Base-by-base conservation (phyloP, 306 rosid genomes). In the Oxytropis ochrocephala region DNA sequence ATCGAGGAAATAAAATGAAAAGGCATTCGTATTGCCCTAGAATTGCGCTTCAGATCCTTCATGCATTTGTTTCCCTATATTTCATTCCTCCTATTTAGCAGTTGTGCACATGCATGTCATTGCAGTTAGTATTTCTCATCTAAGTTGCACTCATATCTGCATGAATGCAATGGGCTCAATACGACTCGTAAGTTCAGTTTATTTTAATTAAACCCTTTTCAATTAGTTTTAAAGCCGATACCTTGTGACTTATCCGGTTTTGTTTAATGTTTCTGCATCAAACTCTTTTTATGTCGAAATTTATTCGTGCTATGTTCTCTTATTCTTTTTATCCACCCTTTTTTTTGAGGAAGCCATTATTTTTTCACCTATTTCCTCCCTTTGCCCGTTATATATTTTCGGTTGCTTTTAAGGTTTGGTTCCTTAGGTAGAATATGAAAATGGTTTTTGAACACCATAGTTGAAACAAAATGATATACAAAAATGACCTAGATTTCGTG, bases 1-100 rank as follows among this genome's bases (percentile, higher is more conserved):
- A 83, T 84, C 84, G 73, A 76, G 80, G 67, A 75, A 75, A 79
- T 79, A 79, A 79, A 83, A 76, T 61, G 78, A 76, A 76, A 83
- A 76, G 75, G 71, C 70, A 75, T 79, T 79, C 79, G 17, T 71
- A 60, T 75, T 75, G 69, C 72, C 69, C 42, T 54, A 67, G 43
- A 58, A 39, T 18, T 48, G 46, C 59, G 79, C 61, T 60, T 49
- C 56, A 43, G 30, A 44, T 43, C 54, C 64, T 17, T 35, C 52
- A 33, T 81, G 77, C 82, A 66, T 53, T 35, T 35, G 13, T 80
- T 64, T 32, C 18, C 21, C 58, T 3, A 71, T 67, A 55, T 68
- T 59, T 52, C 73, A 35, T 66, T 57, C 17, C 58, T 49, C 60
- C 36, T 55, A 13, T 59, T 48, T 67, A 35, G 72, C 75, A 53